Base-by-base conservation (phyloP, 2,329 filamentous ascomycete species). In the Didymella glomerata region DNA sequence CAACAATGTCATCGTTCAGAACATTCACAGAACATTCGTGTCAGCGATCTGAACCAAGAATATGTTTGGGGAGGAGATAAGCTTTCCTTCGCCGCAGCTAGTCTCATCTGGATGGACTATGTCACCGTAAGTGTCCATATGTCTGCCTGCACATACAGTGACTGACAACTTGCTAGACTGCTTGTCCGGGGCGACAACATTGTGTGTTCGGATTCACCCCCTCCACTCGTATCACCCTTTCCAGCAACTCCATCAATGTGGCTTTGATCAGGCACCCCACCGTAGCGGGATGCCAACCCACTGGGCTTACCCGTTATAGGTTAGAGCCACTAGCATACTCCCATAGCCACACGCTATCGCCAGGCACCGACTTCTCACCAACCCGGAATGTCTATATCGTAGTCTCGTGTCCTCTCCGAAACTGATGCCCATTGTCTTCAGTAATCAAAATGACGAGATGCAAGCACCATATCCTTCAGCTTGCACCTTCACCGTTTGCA, bases 1-100 rank as follows among this genome's bases (percentile, higher is more conserved):
- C 28, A 71, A 61, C 5, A 78, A 77, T 48, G 62, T 78, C 28
- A 69, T 71, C 40, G 70, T 80, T 56, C 73, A 79, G 62, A 79
- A 79, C 65, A 69, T 80, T 16, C 64, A 70, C 22, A 79, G 62
- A 79, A 79, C 65, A 69, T 80, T 16, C 64, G 69, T 22, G 72
- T 77, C 62, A 73, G 68, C 40, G 68, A 76, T 36, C 54, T 77
- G 16, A 77, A 77, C 64, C 75, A 73, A 1, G 57, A 76, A 32
- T 76, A 76, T 32, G 71, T 76, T 28, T 77, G 74, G 75, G 75
- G 75, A 27, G 75, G 75, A 24, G 75, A 77, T 62, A 74, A 72
- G 10, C 70, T 77, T 57, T 71, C 69, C 8, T 54, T 77, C 13
- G 66, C 70, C 22, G 71, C 68, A 44, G 65, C 63, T 36, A 65